Evolutionary conservation across 2,329 filamentous ascomycete species (phyloP).

Genomic region (Ceratocystis smalleyi): DNA sequence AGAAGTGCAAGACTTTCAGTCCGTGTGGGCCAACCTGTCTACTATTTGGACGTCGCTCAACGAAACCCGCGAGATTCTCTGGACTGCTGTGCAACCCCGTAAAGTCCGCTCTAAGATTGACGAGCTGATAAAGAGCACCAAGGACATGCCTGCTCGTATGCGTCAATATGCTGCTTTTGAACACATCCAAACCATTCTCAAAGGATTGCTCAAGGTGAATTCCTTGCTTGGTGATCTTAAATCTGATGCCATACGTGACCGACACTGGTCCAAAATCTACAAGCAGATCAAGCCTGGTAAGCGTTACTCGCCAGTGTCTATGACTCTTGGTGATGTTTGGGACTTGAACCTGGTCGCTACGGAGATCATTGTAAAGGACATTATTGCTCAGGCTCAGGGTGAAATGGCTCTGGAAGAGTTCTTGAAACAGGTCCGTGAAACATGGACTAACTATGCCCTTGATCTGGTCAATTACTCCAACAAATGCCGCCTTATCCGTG

Average conservation of each 20-base stretch:
- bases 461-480: conserved; percentile 96
- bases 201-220: conserved; percentile 82
- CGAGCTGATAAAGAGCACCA: conserved; percentile 89
- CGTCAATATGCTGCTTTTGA: conserved; percentile 99
- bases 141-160: conserved; percentile 98
- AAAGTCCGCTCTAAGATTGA: conserved; percentile 85
- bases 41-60: conserved; percentile 96
- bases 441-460: conserved; percentile 86
- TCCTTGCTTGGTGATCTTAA: conserved; percentile 76
- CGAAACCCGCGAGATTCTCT: conserved; percentile 78
- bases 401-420: conserved; percentile 99
- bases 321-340: conserved; percentile 98
- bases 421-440: conserved; percentile 86
- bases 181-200: conserved; percentile 83
- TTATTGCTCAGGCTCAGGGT: conserved; percentile 88
- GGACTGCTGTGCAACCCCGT: conserved; percentile 88
- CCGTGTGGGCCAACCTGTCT: conserved; percentile 88
- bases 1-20: conserved; percentile 97
- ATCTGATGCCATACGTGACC: conserved; percentile 87
- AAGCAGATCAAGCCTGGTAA: conserved; percentile 86
- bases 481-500: conserved; percentile 91
- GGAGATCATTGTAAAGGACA: conserved; percentile 76
- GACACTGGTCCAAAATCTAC: conserved; percentile 97
- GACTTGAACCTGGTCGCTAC: conserved; percentile 81
- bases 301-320: conserved; percentile 81